Evolutionary conservation across 345 rosid species (phyloP).

Genomic region (Sonneratia caseolaris): DNA sequence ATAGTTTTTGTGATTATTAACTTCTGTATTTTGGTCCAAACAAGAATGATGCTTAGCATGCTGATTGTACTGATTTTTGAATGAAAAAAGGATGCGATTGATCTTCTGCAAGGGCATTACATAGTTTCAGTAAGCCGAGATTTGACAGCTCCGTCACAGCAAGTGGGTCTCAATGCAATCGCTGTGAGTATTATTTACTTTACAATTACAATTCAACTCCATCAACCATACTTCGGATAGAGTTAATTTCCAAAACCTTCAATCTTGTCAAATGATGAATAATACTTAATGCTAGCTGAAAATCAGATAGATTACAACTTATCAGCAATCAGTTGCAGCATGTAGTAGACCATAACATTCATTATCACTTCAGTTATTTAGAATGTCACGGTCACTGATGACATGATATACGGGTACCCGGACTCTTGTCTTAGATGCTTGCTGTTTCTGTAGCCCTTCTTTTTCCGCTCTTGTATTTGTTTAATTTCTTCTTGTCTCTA

Average conservation of each 20-base stretch:
- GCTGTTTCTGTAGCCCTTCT: too few relatives aligned
- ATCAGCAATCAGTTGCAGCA: background rate
- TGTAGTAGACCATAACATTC: too few relatives aligned
- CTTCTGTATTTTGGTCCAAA: background rate
- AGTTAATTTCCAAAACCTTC: background rate
- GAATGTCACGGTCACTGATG: too few relatives aligned
- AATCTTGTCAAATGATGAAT: background rate
- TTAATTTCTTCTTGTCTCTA: too few relatives aligned
- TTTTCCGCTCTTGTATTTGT: too few relatives aligned
- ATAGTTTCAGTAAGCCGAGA: slow-evolving; percentile 74
- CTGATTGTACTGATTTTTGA: background rate
- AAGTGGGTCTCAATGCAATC: slow-evolving; percentile 53
- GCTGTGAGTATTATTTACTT: slow-evolving; percentile 51
- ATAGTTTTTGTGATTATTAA: background rate
- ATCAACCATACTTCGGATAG: background rate
- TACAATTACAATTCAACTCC: background rate
- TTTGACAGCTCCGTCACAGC: slow-evolving; percentile 45
- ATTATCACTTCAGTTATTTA: too few relatives aligned
- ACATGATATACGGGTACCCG: too few relatives aligned
- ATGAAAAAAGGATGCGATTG: slow-evolving; percentile 59
- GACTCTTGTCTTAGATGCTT: too few relatives aligned
- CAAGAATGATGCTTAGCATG: background rate
- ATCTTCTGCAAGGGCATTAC: slow-evolving; percentile 85
- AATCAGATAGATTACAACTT: background rate
- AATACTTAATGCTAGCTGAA: background rate